Percentiles rank a stretch among this genome's conserved stretches.
These are phyloP conservation scores for Paraphaeosphaeria minitans DNA, from an alignment of 2,329 filamentous ascomycete genomes.

Conservation along the genomic window DNA sequence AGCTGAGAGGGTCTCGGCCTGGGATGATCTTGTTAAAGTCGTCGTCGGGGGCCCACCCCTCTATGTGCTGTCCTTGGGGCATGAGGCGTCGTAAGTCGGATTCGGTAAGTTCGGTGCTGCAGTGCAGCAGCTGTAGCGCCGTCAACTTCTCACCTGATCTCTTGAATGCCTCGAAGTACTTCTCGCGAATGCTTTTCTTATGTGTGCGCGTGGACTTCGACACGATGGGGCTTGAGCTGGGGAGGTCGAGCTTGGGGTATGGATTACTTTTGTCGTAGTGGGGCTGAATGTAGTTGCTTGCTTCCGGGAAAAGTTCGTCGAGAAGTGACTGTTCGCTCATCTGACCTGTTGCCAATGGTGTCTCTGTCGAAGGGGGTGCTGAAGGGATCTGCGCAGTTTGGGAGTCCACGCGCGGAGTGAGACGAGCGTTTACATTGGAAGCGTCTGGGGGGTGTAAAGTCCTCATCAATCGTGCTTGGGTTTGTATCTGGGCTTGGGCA, in stretches of 20 bases:
- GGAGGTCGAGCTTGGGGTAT: conserved; percentile 38
- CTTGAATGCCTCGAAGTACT: conserved; percentile 30
- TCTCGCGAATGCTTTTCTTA: conserved; percentile 21
- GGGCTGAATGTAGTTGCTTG: conserved; percentile 24
- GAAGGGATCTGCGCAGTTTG: not conserved
- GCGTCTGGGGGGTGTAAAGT: conserved; percentile 20
- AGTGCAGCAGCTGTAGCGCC: conserved; percentile 62
- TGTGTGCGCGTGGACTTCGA: conserved; percentile 10
- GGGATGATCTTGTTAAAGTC: conserved; percentile 69
- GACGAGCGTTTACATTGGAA: not conserved
- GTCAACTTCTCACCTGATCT: conserved; percentile 38
- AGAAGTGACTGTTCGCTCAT: conserved; percentile 46
- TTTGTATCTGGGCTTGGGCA: conserved; percentile 11
- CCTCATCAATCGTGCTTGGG: conserved; percentile 16
- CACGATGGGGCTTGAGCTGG: conserved; percentile 20
- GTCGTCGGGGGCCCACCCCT: conserved; percentile 64
- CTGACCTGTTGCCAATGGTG: conserved; percentile 6
- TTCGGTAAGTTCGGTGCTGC: conserved; percentile 58
- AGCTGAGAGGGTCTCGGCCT: conserved; percentile 65
- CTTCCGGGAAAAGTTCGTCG: conserved; percentile 62
- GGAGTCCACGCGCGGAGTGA: not conserved
- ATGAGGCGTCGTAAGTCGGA: conserved; percentile 74
- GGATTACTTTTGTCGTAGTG: conserved; percentile 20
- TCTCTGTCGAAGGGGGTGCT: conserved; percentile 5
- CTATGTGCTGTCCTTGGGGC: conserved; percentile 66